Conservation (phyloP, 352 stramenopile species). For the Halophytophthora polymorphica region DNA sequence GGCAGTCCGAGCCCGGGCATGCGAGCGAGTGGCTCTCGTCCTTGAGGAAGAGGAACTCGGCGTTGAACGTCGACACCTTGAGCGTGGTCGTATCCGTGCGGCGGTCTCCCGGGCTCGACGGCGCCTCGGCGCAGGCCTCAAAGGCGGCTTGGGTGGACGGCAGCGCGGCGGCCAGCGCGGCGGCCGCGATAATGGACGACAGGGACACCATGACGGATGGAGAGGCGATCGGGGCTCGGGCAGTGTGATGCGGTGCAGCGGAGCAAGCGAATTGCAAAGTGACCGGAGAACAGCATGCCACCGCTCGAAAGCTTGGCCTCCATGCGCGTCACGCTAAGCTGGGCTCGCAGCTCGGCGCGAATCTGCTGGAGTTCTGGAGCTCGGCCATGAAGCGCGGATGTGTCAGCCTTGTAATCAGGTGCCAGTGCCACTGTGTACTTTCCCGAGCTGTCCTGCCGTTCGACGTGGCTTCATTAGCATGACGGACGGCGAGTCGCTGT, state of each 20-base stretch:
- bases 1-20: constrained; percentile 48
- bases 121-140: constrained; percentile 39
- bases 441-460: too few species aligned
- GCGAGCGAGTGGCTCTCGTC: constrained; percentile 34
- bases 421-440: too few species aligned
- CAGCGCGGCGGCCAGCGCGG: constrained; percentile 11
- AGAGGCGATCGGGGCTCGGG: too few species aligned
- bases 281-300: too few species aligned
- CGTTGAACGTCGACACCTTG: constrained; percentile 66
- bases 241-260: constrained; percentile 7
- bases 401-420: too few species aligned
- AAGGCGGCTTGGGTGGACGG: constrained; percentile 33
- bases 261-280: constrained; percentile 23
- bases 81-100: constrained; percentile 45
- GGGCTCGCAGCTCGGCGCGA: too few species aligned
- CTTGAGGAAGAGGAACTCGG: constrained; percentile 54
- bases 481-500: too few species aligned
- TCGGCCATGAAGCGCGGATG: too few species aligned
- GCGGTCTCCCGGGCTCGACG: constrained; percentile 35
- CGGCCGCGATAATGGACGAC: constrained; percentile 10
- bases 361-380: too few species aligned
- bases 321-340: too few species aligned
- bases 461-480: too few species aligned
- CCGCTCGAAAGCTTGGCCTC: too few species aligned
- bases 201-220: constrained; percentile 34